These are phyloP conservation scores for Strobilomyces dryophilus DNA, from an alignment of 768 basidiomycete genomes.

Conservation along the genomic window DNA sequence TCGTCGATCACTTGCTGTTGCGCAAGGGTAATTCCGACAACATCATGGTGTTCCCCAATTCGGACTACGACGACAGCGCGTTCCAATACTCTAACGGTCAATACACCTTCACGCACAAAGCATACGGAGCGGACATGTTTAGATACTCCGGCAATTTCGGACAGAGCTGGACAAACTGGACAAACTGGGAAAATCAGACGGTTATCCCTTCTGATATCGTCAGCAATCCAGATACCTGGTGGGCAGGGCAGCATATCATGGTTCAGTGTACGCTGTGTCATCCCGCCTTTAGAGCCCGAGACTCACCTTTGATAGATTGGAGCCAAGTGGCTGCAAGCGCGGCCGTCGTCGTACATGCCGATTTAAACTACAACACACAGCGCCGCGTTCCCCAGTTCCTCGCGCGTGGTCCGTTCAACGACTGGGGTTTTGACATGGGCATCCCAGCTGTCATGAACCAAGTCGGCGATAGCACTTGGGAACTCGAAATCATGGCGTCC, in stretches of 20 bases:
- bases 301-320: slow-evolving; percentile 57
- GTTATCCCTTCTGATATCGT: slow-evolving; percentile 59
- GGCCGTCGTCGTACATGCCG: slow-evolving; percentile 74
- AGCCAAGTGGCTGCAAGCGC: slow-evolving; percentile 59
- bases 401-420: slow-evolving; percentile 85
- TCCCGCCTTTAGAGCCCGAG: neutral
- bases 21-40: slow-evolving; percentile 76
- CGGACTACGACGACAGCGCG: slow-evolving; percentile 67
- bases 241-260: slow-evolving; percentile 82
- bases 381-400: slow-evolving; percentile 87
- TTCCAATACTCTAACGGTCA: slow-evolving; percentile 57
- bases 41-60: slow-evolving; percentile 80
- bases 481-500: slow-evolving; percentile 81
- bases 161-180: slow-evolving; percentile 79
- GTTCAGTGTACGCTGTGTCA: slow-evolving; percentile 66
- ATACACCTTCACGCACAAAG: slow-evolving; percentile 77
- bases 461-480: slow-evolving; percentile 66
- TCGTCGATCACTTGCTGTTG: slow-evolving; percentile 72
- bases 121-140: slow-evolving; percentile 85
- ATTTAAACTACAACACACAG: slow-evolving; percentile 51
- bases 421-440: slow-evolving; percentile 89
- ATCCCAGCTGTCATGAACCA: slow-evolving; percentile 66
- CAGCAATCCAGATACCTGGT: slow-evolving; percentile 47
- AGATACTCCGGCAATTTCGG: slow-evolving; percentile 88
- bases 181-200: slow-evolving; percentile 70